These are phyloP conservation scores for Apiotrichum akiyoshidainum DNA, from an alignment of 1,284 basidiomycete genomes.

Conservation along the genomic window DNA sequence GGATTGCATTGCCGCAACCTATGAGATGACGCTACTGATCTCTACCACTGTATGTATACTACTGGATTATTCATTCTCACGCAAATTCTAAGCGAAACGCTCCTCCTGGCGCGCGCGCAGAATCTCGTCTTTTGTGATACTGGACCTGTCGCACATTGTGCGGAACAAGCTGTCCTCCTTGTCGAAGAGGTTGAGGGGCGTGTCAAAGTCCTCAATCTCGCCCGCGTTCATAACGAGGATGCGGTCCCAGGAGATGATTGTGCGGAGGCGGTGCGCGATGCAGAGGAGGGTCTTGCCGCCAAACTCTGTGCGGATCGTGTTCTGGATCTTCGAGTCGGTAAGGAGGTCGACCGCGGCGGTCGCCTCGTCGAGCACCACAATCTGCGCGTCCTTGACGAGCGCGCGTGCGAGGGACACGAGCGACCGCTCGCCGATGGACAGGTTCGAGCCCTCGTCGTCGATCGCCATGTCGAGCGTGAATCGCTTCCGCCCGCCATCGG, in stretches of 20 bases:
- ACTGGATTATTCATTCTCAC: too few species aligned
- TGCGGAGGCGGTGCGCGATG: constrained; percentile 71
- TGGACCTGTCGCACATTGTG: constrained; percentile 46
- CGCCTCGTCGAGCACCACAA: constrained; percentile 61
- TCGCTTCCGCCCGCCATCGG: constrained; percentile 2
- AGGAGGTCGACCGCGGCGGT: constrained; percentile 66
- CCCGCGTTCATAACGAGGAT: constrained; percentile 48
- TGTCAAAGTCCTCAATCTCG: constrained; percentile 42
- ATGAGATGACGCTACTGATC: too few species aligned
- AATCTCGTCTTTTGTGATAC: constrained; percentile 50
- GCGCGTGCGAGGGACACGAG: constrained; percentile 64
- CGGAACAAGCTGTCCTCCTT: constrained; percentile 42
- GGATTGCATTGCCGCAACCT: too few species aligned
- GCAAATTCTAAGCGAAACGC: background rate
- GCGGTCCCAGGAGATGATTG: constrained; percentile 57
- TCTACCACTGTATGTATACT: too few species aligned
- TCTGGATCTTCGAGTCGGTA: constrained; percentile 70
- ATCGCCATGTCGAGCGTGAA: constrained; percentile 60
- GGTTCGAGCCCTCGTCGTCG: constrained; percentile 34
- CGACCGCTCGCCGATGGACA: constrained; percentile 15
- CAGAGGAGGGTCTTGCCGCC: constrained; percentile 57
- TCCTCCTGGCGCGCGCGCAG: constrained; percentile 20
- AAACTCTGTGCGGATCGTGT: constrained; percentile 69
- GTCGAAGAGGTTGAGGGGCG: constrained; percentile 46
- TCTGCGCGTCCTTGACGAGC: constrained; percentile 64